A percentile compares a stretch with the other conserved stretches of the same genome.
These are phyloP conservation scores for Paraleonurus japonicus DNA, from an alignment of 257 asterid species.

Conservation along the genomic window DNA sequence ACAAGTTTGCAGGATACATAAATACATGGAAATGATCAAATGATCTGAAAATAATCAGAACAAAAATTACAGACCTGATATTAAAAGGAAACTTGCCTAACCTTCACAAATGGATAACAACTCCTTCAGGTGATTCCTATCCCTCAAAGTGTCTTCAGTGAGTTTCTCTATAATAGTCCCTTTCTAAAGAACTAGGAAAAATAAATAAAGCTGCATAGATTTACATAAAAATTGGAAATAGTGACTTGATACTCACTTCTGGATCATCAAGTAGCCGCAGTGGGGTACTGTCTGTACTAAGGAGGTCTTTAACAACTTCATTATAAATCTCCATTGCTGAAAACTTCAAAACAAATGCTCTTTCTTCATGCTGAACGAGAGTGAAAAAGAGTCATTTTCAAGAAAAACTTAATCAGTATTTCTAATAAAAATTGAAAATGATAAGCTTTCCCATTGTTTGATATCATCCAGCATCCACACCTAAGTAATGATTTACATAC, in stretches of 20 bases:
- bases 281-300: conserved; percentile 70
- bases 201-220: conserved; percentile 21
- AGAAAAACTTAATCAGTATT: background rate
- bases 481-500: conserved; percentile 28
- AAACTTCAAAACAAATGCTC: conserved; percentile 90
- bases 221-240: conserved; percentile 18
- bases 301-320: conserved; percentile 98
- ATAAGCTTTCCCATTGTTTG: background rate
- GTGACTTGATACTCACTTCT: conserved; percentile 63
- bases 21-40: background rate
- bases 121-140: conserved; percentile 87
- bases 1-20: conserved; percentile 19
- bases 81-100: conserved; percentile 27
- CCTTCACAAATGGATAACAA: conserved; percentile 90
- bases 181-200: conserved; percentile 49
- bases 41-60: background rate
- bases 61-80: conserved; percentile 1
- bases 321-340: conserved; percentile 96
- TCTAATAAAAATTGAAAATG: background rate
- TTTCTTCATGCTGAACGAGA: conserved; percentile 74
- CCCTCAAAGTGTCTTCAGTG: conserved; percentile 93
- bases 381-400: conserved; percentile 8
- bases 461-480: background rate
- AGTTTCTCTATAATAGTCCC: conserved; percentile 93
- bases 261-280: conserved; percentile 97